Evolutionary conservation across 2,329 filamentous ascomycete genomes (phyloP).

Genomic region (Penicillium sp.): DNA sequence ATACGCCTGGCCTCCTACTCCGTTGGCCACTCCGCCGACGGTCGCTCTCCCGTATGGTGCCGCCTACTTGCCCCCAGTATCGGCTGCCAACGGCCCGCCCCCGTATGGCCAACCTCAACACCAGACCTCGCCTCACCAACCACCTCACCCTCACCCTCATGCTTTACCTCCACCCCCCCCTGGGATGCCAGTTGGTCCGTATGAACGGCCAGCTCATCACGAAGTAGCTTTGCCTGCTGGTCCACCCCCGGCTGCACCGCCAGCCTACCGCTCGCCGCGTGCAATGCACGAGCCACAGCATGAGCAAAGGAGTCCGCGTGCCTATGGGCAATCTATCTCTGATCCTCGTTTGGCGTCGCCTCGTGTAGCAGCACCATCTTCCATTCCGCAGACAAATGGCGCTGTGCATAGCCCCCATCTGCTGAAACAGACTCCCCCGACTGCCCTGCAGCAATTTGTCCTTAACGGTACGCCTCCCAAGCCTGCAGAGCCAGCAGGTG

Average conservation of each 20-base stretch:
- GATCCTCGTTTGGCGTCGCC: conserved; percentile 40
- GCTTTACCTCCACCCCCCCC: conserved; percentile 27
- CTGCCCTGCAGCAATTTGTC: conserved; percentile 14
- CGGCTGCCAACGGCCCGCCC: conserved; percentile 31
- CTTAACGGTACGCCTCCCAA: conserved; percentile 24
- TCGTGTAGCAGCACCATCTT: conserved; percentile 27
- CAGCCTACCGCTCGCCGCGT: conserved; percentile 30
- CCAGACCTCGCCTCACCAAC: conserved; percentile 23
- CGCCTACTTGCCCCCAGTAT: conserved; percentile 39
- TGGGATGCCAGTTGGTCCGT: conserved; percentile 28
- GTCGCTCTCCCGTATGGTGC: conserved; percentile 36
- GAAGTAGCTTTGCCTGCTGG: conserved; percentile 30
- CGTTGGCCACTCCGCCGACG: conserved; percentile 44
- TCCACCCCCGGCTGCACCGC: conserved; percentile 18
- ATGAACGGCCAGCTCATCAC: conserved; percentile 36
- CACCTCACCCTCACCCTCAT: conserved; percentile 24
- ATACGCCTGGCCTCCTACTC: conserved; percentile 47
- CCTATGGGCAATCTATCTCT: conserved; percentile 25
- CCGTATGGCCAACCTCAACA: conserved; percentile 34
- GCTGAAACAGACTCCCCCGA: conserved; percentile 26
- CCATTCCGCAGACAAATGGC: conserved; percentile 24
- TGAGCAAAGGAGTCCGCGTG: conserved; percentile 30
- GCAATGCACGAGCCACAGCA: conserved; percentile 27
- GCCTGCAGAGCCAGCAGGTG: conserved; percentile 25
- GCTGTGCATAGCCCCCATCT: conserved; percentile 28